These are phyloP conservation scores for Ustilago esculenta DNA, from an alignment of 1,284 basidiomycete species.

Conservation along the genomic window DNA sequence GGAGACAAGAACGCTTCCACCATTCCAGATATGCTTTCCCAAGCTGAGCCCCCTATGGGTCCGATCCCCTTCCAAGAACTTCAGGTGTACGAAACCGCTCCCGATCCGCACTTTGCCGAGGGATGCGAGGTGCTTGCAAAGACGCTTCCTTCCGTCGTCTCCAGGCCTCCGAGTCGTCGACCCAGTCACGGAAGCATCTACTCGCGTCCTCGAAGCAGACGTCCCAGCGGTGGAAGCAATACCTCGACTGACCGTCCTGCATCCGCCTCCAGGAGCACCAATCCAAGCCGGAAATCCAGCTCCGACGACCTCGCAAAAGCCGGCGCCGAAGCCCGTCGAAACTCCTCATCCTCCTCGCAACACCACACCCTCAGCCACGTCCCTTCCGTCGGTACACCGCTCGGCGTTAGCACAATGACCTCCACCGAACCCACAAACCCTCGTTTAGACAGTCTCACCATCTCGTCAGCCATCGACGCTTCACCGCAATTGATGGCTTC, in stretches of 20 bases:
- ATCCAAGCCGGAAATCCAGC: conserved; percentile 28
- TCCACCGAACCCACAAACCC: conserved; percentile 19
- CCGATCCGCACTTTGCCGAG: conserved; percentile 46
- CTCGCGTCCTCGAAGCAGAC: conserved; percentile 26
- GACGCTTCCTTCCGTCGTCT: conserved; percentile 43
- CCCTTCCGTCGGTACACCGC: conserved; percentile 34
- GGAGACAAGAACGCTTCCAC: conserved; percentile 60
- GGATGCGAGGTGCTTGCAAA: conserved; percentile 46
- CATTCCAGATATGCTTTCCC: conserved; percentile 49
- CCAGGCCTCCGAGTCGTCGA: conserved; percentile 32
- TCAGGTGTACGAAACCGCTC: conserved; percentile 58
- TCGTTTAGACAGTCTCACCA: conserved; percentile 18
- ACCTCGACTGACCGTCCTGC: conserved; percentile 12
- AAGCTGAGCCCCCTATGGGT: conserved; percentile 21
- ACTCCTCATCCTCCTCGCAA: background rate
- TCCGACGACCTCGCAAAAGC: conserved; percentile 11
- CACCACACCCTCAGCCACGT: conserved; percentile 32
- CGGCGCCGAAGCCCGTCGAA: conserved; percentile 5
- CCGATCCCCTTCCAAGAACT: conserved; percentile 50
- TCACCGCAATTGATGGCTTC: conserved; percentile 37
- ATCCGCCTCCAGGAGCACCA: conserved; percentile 6
- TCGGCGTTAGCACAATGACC: conserved; percentile 46
- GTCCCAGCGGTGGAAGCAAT: conserved; percentile 31
- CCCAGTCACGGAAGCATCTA: conserved; percentile 33
- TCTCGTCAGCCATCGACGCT: conserved; percentile 12